These are phyloP conservation scores for Neohortaea acidophila DNA, from an alignment of 495 filamentous ascomycete genomes.

Conservation along the genomic window DNA sequence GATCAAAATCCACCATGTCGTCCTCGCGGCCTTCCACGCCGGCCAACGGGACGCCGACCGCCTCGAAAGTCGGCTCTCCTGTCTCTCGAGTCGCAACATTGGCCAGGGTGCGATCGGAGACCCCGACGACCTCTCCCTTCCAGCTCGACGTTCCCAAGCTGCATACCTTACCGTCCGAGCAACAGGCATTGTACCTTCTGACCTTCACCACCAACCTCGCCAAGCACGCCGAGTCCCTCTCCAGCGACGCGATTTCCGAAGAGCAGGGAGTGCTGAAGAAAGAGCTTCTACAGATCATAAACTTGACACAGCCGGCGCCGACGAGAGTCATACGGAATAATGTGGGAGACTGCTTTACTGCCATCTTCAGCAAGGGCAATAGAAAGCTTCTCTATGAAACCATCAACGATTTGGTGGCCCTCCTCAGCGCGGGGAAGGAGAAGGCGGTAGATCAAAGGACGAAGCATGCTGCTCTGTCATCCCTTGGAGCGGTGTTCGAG, in stretches of 20 bases:
- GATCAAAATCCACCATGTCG: background rate
- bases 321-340: slow-evolving; percentile 84
- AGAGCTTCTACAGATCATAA: slow-evolving; percentile 81
- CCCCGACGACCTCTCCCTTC: slow-evolving; percentile 23
- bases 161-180: slow-evolving; percentile 78
- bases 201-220: slow-evolving; percentile 75
- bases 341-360: slow-evolving; percentile 65
- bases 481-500: slow-evolving; percentile 76
- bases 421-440: slow-evolving; percentile 64
- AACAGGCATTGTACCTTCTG: slow-evolving; percentile 86
- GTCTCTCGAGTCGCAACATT: too few species aligned
- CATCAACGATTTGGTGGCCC: slow-evolving; percentile 68
- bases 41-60: too few species aligned
- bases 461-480: slow-evolving; percentile 79
- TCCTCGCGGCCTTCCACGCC: background rate
- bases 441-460: slow-evolving; percentile 54
- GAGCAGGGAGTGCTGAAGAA: slow-evolving; percentile 81
- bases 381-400: slow-evolving; percentile 86
- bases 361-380: slow-evolving; percentile 75
- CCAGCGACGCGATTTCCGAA: slow-evolving; percentile 61
- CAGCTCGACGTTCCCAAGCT: slow-evolving; percentile 78
- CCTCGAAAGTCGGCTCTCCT: too few species aligned
- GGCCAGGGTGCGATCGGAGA: slow-evolving; percentile 4
- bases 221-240: slow-evolving; percentile 59
- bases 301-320: slow-evolving; percentile 66